phyloP scores from a whole-genome alignment of 2,329 filamentous ascomycete genomes.

The Aureobasidium sp. region DNA sequence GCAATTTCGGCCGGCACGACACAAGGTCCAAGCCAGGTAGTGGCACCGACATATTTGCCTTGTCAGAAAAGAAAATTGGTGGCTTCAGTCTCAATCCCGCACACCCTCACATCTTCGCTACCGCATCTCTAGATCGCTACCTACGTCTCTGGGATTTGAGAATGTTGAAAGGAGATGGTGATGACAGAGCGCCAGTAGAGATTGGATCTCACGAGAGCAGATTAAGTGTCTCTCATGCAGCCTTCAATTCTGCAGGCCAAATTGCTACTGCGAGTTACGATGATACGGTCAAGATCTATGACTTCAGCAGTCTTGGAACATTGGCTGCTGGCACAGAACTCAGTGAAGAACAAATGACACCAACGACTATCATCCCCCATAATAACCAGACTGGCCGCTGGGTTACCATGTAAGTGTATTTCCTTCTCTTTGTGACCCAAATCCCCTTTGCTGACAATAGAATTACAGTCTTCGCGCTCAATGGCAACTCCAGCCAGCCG shows the following conservation, averaged over 20 bases:
- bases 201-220: slow-evolving; percentile 76
- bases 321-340: slow-evolving; percentile 40
- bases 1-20: slow-evolving; percentile 74
- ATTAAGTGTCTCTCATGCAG: slow-evolving; percentile 84
- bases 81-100: slow-evolving; percentile 80
- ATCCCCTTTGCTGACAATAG: neutral
- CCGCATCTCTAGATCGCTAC: slow-evolving; percentile 81
- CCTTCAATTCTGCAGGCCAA: slow-evolving; percentile 78
- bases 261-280: slow-evolving; percentile 92
- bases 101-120: slow-evolving; percentile 75
- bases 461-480: slow-evolving; percentile 61
- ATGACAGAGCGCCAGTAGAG: slow-evolving; percentile 56
- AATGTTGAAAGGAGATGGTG: slow-evolving; percentile 59
- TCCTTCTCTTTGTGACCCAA: neutral
- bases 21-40: slow-evolving; percentile 52
- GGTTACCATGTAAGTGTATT: slow-evolving; percentile 67
- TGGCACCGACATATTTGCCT: slow-evolving; percentile 56
- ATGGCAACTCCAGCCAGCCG: slow-evolving; percentile 75
- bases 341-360: slow-evolving; percentile 59
- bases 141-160: slow-evolving; percentile 90
- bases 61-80: slow-evolving; percentile 91
- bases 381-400: slow-evolving; percentile 95
- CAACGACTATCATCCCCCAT: slow-evolving; percentile 63
- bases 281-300: slow-evolving; percentile 88
- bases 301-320: slow-evolving; percentile 47